Base-by-base conservation (phyloP, 495 filamentous ascomycete species). In the Poronia punctata region DNA sequence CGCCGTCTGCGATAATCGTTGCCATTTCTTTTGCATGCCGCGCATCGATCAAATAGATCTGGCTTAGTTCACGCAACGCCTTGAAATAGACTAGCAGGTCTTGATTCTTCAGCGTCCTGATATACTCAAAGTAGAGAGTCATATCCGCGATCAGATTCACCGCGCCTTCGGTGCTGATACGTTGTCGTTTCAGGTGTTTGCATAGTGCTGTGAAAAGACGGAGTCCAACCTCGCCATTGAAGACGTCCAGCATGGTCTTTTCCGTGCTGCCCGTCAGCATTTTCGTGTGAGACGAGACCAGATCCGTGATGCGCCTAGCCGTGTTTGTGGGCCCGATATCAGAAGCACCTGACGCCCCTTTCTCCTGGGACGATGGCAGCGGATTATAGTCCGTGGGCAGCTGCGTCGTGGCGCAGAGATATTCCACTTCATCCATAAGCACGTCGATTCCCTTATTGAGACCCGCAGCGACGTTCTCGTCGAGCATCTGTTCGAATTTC, bases 401-500 rank as follows among this genome's bases (percentile, higher is more conserved):
- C 56, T 99, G 93, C 11, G 81, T 84, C 0, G 88, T 97, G 22
- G 90, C 88, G 52, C 84, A 87, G 34, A 99, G 73, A 52, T 89
- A 95, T 49, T 99, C 93, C 29, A 97, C 88, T 65, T 99, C 93
- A 49, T 92, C 88, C 83, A 99, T 96, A 34, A 99, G 76, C 19
- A 95, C 93, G 53, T 97, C 89, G 50, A 99, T 96, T 38, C 93
- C 93, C 65, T 92, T 93, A 57, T 95, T 95, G 46, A 99, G 65
- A 6, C 93, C 93, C 19, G 92, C 88, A 1, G 93, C 93, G 15
- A 99, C 93, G 36, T 86, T 82, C 64, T 97, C 93, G 56, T 99
- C 93, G 7, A 99, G 80, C 83, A 95, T 95, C 62, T 97, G 89
- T 69, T 99, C 93, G 45, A 99, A 99, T 32, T 84, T 86, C 65